These are phyloP conservation scores for Hyphopichia fennica DNA, from an alignment of 1,139 yeast species.

Conservation along the genomic window DNA sequence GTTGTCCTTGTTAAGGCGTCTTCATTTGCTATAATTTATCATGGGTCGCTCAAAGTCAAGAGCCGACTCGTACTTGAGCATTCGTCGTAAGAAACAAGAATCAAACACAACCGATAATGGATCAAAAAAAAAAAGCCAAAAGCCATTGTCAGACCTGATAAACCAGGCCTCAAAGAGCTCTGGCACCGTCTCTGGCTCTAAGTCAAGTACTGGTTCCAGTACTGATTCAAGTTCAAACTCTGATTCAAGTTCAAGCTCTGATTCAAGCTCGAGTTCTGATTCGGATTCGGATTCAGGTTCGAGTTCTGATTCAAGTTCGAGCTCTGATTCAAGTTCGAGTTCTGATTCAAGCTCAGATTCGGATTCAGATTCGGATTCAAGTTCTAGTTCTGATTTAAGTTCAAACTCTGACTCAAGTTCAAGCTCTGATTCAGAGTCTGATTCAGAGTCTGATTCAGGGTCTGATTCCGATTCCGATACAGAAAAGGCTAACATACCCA, in stretches of 20 bases:
- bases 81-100: background rate
- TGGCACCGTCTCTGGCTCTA: background rate
- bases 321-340: slow-evolving; percentile 20
- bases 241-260: background rate
- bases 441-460: too few species aligned
- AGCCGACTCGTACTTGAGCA: background rate
- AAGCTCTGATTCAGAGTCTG: too few species aligned
- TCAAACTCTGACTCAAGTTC: background rate
- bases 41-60: background rate
- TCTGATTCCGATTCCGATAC: too few species aligned
- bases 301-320: slow-evolving; percentile 12
- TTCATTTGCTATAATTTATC: too few species aligned
- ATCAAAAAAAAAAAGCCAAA: too few species aligned
- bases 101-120: too few species aligned
- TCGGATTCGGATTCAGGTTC: background rate
- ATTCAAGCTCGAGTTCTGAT: background rate
- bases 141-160: too few species aligned
- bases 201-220: background rate
- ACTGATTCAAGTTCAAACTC: background rate
- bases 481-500: too few species aligned
- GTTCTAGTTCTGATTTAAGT: background rate
- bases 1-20: background rate
- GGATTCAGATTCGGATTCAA: slow-evolving; percentile 7
- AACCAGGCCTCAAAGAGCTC: background rate
- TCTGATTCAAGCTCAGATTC: slow-evolving; percentile 17